Base-by-base conservation (phyloP, 2,329 filamentous ascomycete genomes). In the Chrysoporthe deuterocubensis region DNA sequence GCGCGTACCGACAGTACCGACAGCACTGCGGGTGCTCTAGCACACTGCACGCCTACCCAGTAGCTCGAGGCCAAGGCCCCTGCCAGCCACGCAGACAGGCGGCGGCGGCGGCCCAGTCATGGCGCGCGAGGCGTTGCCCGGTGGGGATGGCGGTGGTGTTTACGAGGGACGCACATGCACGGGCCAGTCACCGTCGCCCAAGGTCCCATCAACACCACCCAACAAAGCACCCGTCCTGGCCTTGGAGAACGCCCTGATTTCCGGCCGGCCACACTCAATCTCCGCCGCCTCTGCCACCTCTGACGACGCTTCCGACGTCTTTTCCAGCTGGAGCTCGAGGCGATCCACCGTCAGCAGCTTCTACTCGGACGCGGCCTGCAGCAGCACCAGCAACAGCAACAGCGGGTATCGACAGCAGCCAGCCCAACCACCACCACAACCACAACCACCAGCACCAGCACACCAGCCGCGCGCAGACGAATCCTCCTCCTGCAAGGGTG, bases 291-390 rank as follows among this genome's bases (percentile, higher is more conserved):
- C 69, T 69, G 71, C 67, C 67, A 75, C 72, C 70, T 74, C 71
- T 70, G 72, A 73, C 67, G 73, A 70, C 64, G 74, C 74, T 52
- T 71, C 66, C 64, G 74, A 72, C 62, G 72, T 70, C 63, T 73
- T 73, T 43, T 68, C 68, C 48, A 65, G 69, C 63, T 75, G 75
- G 66, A 74, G 75, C 70, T 75, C 75, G 48, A 73, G 75, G 65
- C 72, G 76, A 21, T 77, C 76, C 50, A 68, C 75, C 67, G 64
- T 72, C 69, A 77, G 75, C 72, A 74, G 73, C 62, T 72, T 71
- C 63, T 76, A 72, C 18, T 74, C 71, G 34, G 68, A 68, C 67
- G 64, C 66, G 11, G 65, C 34, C 62, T 54, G 21, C 58, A 60
- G 11, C n/a, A 42, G 58, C 70, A 69, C 58, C 67, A 62, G 40